phyloP scores from a whole-genome alignment of 2,329 filamentous ascomycete species.

The Verticillium nubilum region DNA sequence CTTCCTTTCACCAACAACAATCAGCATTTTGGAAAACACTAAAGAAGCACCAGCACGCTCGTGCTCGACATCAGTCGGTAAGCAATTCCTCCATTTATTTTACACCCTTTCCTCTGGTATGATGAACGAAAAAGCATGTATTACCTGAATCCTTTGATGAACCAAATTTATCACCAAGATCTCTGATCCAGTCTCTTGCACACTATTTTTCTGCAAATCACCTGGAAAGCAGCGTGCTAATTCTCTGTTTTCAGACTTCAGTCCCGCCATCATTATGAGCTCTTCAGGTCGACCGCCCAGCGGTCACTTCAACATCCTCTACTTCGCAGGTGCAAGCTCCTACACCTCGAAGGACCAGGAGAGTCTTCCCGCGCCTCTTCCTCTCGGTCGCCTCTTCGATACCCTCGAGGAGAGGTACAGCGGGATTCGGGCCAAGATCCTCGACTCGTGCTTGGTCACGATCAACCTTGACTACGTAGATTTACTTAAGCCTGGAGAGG shows the following conservation, averaged over 20 bases:
- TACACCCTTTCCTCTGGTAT: slow-evolving; percentile 27
- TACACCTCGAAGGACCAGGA: slow-evolving; percentile 67
- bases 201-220: slow-evolving; percentile 2
- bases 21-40: background rate
- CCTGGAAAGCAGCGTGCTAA: slow-evolving; percentile 15
- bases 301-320: slow-evolving; percentile 73
- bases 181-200: slow-evolving; percentile 47
- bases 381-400: slow-evolving; percentile 57
- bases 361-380: slow-evolving; percentile 59
- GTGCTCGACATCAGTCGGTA: slow-evolving; percentile 21
- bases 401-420: slow-evolving; percentile 63
- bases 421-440: slow-evolving; percentile 62
- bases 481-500: slow-evolving; percentile 38
- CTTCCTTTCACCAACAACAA: background rate
- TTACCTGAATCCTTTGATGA: slow-evolving; percentile 55
- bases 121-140: slow-evolving; percentile 53
- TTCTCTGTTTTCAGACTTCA: background rate
- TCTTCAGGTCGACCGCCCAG: slow-evolving; percentile 41
- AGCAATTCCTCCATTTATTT: slow-evolving; percentile 14
- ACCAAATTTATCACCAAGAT: slow-evolving; percentile 64
- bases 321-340: slow-evolving; percentile 72
- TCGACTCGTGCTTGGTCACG: slow-evolving; percentile 70
- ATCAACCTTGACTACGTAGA: slow-evolving; percentile 81
- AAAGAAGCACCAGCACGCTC: slow-evolving; percentile 1
- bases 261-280: slow-evolving; percentile 23